Evolutionary conservation across 768 basidiomycete species (phyloP).

Genomic region (Leccinum boreale): DNA sequence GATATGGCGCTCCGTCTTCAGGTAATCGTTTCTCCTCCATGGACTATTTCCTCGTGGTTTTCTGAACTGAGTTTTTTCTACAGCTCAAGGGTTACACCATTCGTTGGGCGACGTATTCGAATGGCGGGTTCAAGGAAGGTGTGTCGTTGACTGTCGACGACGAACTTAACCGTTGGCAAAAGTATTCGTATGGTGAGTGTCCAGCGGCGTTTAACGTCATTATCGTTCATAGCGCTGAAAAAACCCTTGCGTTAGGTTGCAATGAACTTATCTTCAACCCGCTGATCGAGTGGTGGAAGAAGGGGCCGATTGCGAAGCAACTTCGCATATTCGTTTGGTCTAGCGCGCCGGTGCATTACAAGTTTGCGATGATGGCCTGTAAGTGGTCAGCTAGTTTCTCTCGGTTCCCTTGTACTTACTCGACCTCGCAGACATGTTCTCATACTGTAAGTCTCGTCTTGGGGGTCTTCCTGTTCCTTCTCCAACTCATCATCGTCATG

Average conservation of each 20-base stretch:
- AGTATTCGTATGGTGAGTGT: conserved; percentile 66
- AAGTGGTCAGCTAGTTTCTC: conserved; percentile 9
- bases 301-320: conserved; percentile 82
- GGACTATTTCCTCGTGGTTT: neutral
- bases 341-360: conserved; percentile 74
- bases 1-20: conserved; percentile 62
- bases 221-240: conserved; percentile 27
- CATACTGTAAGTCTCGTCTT: conserved; percentile 39
- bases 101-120: conserved; percentile 78
- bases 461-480: neutral
- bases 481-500: neutral
- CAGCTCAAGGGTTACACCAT: conserved; percentile 27
- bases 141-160: conserved; percentile 89
- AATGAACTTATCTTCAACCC: conserved; percentile 82
- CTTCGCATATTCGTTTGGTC: conserved; percentile 78
- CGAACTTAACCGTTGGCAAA: conserved; percentile 92
- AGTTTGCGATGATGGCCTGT: conserved; percentile 61
- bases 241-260: conserved; percentile 11
- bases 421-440: conserved; percentile 42
- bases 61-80: conserved; percentile 42
- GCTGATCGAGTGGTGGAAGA: conserved; percentile 67
- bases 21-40: conserved; percentile 17
- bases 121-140: conserved; percentile 89
- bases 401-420: neutral
- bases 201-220: conserved; percentile 9